A percentile compares a stretch with the other conserved stretches of the same genome.
Evolutionary conservation across 495 filamentous ascomycete species (phyloP).

Genomic region (Neurospora sp.): DNA sequence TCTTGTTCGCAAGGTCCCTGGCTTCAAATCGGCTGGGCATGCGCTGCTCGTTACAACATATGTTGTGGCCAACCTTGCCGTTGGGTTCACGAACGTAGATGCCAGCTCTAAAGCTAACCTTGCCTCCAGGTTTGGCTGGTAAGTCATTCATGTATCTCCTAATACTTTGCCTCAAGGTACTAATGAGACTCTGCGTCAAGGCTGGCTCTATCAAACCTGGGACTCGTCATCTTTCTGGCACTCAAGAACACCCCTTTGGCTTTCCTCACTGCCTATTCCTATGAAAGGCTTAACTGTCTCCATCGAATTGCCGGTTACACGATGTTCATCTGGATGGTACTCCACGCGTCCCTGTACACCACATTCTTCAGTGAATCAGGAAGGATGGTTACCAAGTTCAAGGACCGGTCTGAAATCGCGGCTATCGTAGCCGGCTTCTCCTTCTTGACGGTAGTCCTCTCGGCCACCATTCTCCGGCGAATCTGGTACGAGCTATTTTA

Average conservation of each 20-base stretch:
- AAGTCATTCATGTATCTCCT: conserved; percentile 10
- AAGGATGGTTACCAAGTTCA: conserved; percentile 12
- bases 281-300: conserved; percentile 50
- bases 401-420: conserved; percentile 20
- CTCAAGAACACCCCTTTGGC: conserved; percentile 53
- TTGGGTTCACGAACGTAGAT: conserved; percentile 39
- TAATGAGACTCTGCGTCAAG: conserved; percentile 21
- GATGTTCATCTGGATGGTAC: conserved; percentile 32
- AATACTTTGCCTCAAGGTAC: conserved; percentile 1
- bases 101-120: conserved; percentile 19
- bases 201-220: conserved; percentile 44
- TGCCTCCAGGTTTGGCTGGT: conserved; percentile 42
- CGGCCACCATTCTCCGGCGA: conserved; percentile 35
- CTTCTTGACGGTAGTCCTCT: conserved; percentile 32
- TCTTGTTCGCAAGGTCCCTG: conserved; percentile 34
- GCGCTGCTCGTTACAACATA: conserved; percentile 36
- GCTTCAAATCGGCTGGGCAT: conserved; percentile 45
- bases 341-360: conserved; percentile 38
- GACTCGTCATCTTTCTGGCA: conserved; percentile 47
- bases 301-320: conserved; percentile 50
- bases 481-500: conserved; percentile 51
- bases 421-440: conserved; percentile 41
- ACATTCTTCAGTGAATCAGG: conserved; percentile 23
- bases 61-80: conserved; percentile 39
- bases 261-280: conserved; percentile 46